These are phyloP conservation scores for Barnettozyma populi DNA, from an alignment of 805 yeast species.

Conservation along the genomic window DNA sequence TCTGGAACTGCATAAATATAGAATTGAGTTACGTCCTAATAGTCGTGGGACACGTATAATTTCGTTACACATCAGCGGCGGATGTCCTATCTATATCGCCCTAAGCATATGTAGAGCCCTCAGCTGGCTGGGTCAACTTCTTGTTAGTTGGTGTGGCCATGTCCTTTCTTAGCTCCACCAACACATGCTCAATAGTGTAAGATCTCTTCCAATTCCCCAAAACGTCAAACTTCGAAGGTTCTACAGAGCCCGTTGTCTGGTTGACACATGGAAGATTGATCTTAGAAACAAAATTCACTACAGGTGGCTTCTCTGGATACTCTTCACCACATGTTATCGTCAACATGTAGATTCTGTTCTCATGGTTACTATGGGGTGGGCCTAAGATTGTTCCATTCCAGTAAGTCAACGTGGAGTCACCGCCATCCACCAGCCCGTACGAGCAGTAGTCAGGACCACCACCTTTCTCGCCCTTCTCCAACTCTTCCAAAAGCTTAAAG, in stretches of 20 bases:
- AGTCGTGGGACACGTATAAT: not conserved
- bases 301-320: conserved; percentile 90
- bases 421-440: conserved; percentile 84
- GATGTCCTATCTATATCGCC: not conserved
- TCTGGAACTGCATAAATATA: not conserved
- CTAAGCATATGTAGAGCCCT: conserved; percentile 60
- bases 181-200: conserved; percentile 90
- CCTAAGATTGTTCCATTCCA: conserved; percentile 99
- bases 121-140: conserved; percentile 86
- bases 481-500: conserved; percentile 89
- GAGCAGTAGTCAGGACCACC: conserved; percentile 95
- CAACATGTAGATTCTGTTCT: conserved; percentile 86
- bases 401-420: conserved; percentile 86
- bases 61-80: not conserved
- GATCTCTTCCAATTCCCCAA: conserved; percentile 79
- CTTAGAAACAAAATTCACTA: conserved; percentile 72
- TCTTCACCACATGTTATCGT: conserved; percentile 73
- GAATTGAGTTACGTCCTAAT: not conserved
- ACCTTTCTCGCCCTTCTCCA: conserved; percentile 98
- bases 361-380: conserved; percentile 89
- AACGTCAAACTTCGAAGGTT: conserved; percentile 51
- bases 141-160: conserved; percentile 84
- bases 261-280: conserved; percentile 93
- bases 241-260: conserved; percentile 49
- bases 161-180: conserved; percentile 81